Conservation (phyloP, 306 rosid species). For the Quercus mongolica region DNA sequence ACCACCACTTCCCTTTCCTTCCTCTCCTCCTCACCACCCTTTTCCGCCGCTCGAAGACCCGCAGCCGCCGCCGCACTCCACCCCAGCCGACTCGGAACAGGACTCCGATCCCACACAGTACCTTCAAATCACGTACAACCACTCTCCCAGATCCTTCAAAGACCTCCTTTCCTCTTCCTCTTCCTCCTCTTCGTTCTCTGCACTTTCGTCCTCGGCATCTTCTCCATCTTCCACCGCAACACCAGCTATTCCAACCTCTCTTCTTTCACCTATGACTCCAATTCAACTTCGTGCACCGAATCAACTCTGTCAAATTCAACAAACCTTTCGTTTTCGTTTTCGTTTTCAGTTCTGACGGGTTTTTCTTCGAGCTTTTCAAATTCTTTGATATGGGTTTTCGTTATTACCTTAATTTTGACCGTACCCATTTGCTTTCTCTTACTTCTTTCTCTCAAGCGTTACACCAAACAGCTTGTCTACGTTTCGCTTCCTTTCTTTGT, state of each 20-base stretch:
- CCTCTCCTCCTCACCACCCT: slow-evolving; percentile 1
- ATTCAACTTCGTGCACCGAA: slow-evolving; percentile 53
- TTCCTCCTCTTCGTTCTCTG: slow-evolving; percentile 58
- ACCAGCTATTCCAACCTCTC: slow-evolving; percentile 39
- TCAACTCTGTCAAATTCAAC: background rate
- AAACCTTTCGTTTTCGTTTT: background rate
- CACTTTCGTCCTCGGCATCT: slow-evolving; percentile 74
- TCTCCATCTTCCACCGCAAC: slow-evolving; percentile 60
- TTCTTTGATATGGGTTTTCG: slow-evolving; percentile 71
- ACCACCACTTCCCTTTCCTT: background rate
- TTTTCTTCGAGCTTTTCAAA: slow-evolving; percentile 37
- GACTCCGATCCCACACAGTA: slow-evolving; percentile 63
- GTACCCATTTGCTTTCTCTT: slow-evolving; percentile 58
- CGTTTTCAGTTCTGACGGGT: background rate
- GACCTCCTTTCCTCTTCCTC: slow-evolving; percentile 72
- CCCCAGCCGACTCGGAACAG: slow-evolving; percentile 28
- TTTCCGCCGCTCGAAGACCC: slow-evolving; percentile 33
- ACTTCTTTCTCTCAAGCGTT: slow-evolving; percentile 66
- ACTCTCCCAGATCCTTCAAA: slow-evolving; percentile 58
- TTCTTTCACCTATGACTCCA: slow-evolving; percentile 47
- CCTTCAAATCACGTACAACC: slow-evolving; percentile 72
- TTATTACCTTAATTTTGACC: slow-evolving; percentile 55
- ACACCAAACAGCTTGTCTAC: slow-evolving; percentile 80
- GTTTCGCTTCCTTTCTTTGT: slow-evolving; percentile 65
- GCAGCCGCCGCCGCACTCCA: background rate